Conservation (phyloP, 2,329 filamentous ascomycete genomes). For the Microcyclospora pomicola region DNA sequence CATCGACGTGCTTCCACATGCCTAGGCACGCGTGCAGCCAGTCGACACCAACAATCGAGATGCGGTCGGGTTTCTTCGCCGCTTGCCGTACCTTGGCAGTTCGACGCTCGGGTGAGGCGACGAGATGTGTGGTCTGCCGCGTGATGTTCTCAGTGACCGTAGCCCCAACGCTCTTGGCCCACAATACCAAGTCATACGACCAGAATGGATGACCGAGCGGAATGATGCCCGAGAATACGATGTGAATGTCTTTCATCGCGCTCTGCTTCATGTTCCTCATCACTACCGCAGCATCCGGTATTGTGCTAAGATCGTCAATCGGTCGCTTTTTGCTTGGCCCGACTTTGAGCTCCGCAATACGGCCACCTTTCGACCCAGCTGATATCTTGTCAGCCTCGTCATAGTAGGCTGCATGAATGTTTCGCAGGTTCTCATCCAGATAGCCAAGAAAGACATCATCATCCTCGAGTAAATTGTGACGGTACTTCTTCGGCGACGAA, state of each 20-base stretch:
- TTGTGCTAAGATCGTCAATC: conserved; percentile 39
- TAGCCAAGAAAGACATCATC: conserved; percentile 71
- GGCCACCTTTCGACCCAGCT: conserved; percentile 27
- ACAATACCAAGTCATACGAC: conserved; percentile 69
- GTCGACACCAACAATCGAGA: conserved; percentile 82
- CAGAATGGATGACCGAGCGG: conserved; percentile 62
- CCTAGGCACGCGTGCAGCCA: conserved; percentile 81
- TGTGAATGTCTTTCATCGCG: conserved; percentile 58
- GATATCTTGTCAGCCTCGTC: conserved; percentile 56
- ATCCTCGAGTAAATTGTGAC: conserved; percentile 72
- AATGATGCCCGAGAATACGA: conserved; percentile 85
- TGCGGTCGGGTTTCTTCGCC: conserved; percentile 53
- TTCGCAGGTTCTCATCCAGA: conserved; percentile 61
- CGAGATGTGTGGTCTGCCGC: conserved; percentile 50
- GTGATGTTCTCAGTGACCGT: conserved; percentile 46
- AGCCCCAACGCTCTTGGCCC: conserved; percentile 77
- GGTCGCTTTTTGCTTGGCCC: conserved; percentile 37
- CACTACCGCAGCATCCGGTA: conserved; percentile 78
- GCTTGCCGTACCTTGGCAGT: conserved; percentile 88
- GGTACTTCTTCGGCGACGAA: conserved; percentile 28
- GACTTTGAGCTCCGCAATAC: conserved; percentile 37
- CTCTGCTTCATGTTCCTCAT: conserved; percentile 67
- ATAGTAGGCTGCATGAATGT: conserved; percentile 69
- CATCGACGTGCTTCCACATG: conserved; percentile 69
- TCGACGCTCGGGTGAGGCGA: conserved; percentile 55